Evolutionary conservation across 768 basidiomycete species (phyloP).

Genomic region (Mycena rebaudengoi): DNA sequence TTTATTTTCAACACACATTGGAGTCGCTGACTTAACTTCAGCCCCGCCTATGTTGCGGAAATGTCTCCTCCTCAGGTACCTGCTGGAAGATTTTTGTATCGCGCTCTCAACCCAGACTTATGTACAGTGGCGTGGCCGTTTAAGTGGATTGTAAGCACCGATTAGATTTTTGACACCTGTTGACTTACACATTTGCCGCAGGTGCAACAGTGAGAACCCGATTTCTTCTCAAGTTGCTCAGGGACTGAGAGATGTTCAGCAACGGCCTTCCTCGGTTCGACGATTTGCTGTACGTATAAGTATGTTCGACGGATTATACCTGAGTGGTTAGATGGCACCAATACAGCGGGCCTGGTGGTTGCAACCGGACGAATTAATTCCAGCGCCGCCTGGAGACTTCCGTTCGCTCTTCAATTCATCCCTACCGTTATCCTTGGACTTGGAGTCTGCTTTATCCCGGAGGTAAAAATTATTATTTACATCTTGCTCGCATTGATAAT

Average conservation of each 20-base stretch:
- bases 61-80: constrained; percentile 63
- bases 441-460: constrained; percentile 47
- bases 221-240: neutral
- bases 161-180: constrained; percentile 14
- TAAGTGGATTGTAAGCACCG: constrained; percentile 54
- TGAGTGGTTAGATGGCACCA: no score
- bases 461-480: constrained; percentile 33
- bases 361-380: constrained; percentile 46
- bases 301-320: no score
- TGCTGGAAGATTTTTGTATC: neutral
- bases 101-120: neutral
- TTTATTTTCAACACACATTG: constrained; percentile 39
- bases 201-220: constrained; percentile 45
- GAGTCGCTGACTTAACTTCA: neutral
- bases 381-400: constrained; percentile 55
- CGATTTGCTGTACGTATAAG: no score
- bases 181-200: constrained; percentile 17
- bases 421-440: constrained; percentile 50
- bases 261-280: constrained; percentile 52
- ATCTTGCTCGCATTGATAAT: neutral
- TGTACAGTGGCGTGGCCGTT: constrained; percentile 54
- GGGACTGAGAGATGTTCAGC: constrained; percentile 32
- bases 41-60: constrained; percentile 61
- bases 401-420: constrained; percentile 59
- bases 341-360: constrained; percentile 53